Evolutionary conservation across 345 rosid genomes (phyloP), one percentile per base, ranked within the genome.

Genomic region (Eutrema yunnanense): DNA sequence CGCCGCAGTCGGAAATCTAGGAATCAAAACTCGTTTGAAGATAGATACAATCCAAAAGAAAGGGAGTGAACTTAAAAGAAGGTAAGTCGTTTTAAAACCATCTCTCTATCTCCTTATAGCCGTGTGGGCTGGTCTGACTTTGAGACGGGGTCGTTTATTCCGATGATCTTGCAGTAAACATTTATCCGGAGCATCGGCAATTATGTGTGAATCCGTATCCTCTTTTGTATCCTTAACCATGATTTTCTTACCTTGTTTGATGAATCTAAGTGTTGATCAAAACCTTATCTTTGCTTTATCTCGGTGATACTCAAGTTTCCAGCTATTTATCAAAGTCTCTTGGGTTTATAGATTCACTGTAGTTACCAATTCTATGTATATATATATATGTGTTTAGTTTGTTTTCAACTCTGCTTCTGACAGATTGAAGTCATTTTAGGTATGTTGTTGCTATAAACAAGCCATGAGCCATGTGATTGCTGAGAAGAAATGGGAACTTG

Each of bases 1-100:
- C 69, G 79, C 51, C 74, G 41, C 55, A 64, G 53, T 65, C 69
- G 81, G 49, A 72, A 76, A 43, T 26, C 72, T 46, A 14, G 12
- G 52, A 69, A 42, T 14, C 75, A 80, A 42, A 72, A 75, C 76
- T 73, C 73, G 62, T 89, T 90, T 83, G 89, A 82, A 52, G 96
- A 92, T 83, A 80, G 99, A 80, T 90, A 95, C 76, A 78, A 86
- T 81, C 99, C 97, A 61, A 78, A 52, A 50, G 83, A 75, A 77
- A 87, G 80, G 29, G 60, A 77, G 30, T 81, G 75, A 77, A 81
- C 57, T 62, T 71, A 81, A 72, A 36, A 61, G 56, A 67, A 59
- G 19, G 62, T 62, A 67, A 83, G 82, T 81, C 77, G 79, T 65
- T 62, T 50, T 40, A 0, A 38, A 65, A 40, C 59, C 29, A 34